These are phyloP conservation scores for Aspergillus sclerotialis DNA, from an alignment of 2,329 filamentous ascomycete genomes.

Conservation along the genomic window DNA sequence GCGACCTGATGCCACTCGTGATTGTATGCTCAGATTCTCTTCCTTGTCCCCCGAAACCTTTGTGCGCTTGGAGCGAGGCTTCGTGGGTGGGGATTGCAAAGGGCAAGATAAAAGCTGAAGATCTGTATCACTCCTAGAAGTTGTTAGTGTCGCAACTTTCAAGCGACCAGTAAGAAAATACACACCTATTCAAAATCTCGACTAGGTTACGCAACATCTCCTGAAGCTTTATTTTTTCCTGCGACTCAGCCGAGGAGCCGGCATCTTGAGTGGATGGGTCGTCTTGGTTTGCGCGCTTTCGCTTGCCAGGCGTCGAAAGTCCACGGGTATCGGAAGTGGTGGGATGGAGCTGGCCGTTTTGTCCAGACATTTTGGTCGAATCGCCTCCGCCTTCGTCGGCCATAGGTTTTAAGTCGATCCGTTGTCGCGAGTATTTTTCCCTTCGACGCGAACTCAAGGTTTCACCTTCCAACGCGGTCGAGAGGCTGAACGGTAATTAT, in stretches of 20 bases:
- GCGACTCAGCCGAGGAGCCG: conserved; percentile 14
- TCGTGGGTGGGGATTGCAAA: conserved; percentile 27
- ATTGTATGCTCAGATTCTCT: conserved; percentile 30
- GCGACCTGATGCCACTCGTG: conserved; percentile 28
- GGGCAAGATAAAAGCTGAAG: conserved; percentile 37
- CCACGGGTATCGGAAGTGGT: conserved; percentile 21
- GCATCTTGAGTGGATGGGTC: conserved; percentile 21
- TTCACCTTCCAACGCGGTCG: neutral
- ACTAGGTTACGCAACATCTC: conserved; percentile 31
- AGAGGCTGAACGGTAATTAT: neutral
- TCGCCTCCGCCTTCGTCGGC: conserved; percentile 31
- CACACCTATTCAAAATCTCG: conserved; percentile 25
- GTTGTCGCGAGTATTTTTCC: conserved; percentile 11
- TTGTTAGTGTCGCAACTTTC: conserved; percentile 12
- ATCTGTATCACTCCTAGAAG: conserved; percentile 35
- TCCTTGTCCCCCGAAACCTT: conserved; percentile 31
- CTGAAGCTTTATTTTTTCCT: conserved; percentile 25
- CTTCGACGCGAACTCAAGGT: conserved; percentile 11
- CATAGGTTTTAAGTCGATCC: conserved; percentile 23
- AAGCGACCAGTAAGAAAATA: neutral
- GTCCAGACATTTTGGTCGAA: conserved; percentile 21
- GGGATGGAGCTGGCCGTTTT: conserved; percentile 28
- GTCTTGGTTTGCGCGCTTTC: conserved; percentile 32
- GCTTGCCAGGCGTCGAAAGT: conserved; percentile 32
- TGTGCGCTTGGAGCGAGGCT: conserved; percentile 37